Conservation (phyloP, 495 filamentous ascomycete species). For the Penicillium paradoxum region DNA sequence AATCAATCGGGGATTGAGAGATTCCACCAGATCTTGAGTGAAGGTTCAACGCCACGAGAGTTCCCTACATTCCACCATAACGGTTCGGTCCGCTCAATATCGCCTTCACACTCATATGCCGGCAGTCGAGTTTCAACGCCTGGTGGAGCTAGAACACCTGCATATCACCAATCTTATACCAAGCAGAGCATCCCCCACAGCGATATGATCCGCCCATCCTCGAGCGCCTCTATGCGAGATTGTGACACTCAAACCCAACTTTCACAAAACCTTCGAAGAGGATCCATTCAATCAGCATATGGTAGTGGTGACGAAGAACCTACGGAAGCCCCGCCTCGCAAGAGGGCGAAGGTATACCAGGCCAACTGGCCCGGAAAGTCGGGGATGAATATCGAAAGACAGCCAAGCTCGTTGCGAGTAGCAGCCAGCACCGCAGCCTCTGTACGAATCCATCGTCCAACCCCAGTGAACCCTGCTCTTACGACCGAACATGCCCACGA, state of each 20-base stretch:
- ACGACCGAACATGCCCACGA: conserved; percentile 55
- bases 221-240: conserved; percentile 45
- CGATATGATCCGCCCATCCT: conserved; percentile 42
- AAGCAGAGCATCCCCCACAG: conserved; percentile 25
- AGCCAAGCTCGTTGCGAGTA: conserved; percentile 76
- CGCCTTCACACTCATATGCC: conserved; percentile 35
- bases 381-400: conserved; percentile 60
- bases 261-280: conserved; percentile 26
- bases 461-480: conserved; percentile 53
- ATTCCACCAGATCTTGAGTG: conserved; percentile 47
- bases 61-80: conserved; percentile 28
- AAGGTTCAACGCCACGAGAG: conserved; percentile 41
- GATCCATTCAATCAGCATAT: conserved; percentile 54
- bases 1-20: conserved; percentile 52
- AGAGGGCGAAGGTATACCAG: conserved; percentile 68
- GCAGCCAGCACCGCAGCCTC: conserved; percentile 84
- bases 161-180: conserved; percentile 19
- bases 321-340: conserved; percentile 55
- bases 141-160: conserved; percentile 22
- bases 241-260: conserved; percentile 29
- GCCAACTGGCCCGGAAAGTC: conserved; percentile 62
- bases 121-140: conserved; percentile 39
- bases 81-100: conserved; percentile 31
- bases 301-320: conserved; percentile 61
- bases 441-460: conserved; percentile 76